Evolutionary conservation across 2,329 filamentous ascomycete genomes (phyloP), one percentile per base, ranked within the genome.

Genomic region (Dendrostoma leiphaemia): DNA sequence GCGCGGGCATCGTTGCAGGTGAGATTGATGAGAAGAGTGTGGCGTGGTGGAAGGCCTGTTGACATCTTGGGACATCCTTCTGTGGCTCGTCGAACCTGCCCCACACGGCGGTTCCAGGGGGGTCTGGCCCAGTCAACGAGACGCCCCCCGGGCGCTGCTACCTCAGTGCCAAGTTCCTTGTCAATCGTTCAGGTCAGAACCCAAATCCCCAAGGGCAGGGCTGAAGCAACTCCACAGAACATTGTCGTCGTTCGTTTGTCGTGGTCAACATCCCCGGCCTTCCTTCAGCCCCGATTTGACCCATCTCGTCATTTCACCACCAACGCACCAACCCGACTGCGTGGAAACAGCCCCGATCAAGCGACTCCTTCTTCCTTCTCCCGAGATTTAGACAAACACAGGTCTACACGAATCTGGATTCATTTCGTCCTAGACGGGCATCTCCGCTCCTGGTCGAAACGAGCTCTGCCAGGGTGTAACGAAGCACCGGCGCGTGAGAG

Each of bases 131-230:
- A n/a, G n/a, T n/a, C n/a, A n/a, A n/a, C n/a, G n/a, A n/a, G n/a
- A n/a, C n/a, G n/a, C n/a, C n/a, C n/a, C n/a, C n/a, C n/a, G n/a
- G n/a, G n/a, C n/a, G n/a, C n/a, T n/a, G n/a, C n/a, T n/a, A n/a
- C n/a, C n/a, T n/a, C n/a, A n/a, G n/a, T n/a, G n/a, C n/a, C n/a
- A n/a, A n/a, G n/a, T 37, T 12, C 6, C 17, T 12, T 12, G 34
- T 37, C 34, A 12, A 37, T n/a, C 17, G 13, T n/a, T n/a, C 6
- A 17, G 44, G 44, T 46, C 44, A 46, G 44, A 28, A 46, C 44
- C 23, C 29, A 46, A 46, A 46, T 32, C 28, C n/a, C n/a, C n/a
- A n/a, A n/a, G n/a, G n/a, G 29, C 44, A 46, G 44, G 44, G 44
- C 44, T 46, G 44, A 32, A 34, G 44, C 28, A 21, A 24, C 44